Conservation (phyloP, 805 yeast genomes). For the Peterozyma xylosa region DNA sequence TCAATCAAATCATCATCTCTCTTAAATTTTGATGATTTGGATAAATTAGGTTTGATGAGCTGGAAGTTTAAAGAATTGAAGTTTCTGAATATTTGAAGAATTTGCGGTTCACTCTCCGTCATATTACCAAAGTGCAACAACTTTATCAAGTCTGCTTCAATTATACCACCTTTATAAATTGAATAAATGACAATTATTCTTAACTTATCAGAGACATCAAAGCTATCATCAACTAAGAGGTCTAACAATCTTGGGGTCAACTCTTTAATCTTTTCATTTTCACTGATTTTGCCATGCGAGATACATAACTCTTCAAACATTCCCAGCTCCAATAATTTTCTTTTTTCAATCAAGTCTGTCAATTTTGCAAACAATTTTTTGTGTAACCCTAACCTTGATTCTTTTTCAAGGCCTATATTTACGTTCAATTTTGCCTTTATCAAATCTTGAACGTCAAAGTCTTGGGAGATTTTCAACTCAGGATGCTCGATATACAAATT, state of each 20-base stretch:
- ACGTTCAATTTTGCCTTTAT: constrained; percentile 43
- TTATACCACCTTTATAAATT: constrained; percentile 73
- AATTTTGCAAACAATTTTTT: constrained; percentile 59
- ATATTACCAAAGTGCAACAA: constrained; percentile 48
- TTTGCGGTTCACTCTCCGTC: constrained; percentile 29
- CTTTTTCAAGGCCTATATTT: constrained; percentile 30
- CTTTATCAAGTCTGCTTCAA: constrained; percentile 66
- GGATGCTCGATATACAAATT: constrained; percentile 70
- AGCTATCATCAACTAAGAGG: constrained; percentile 39
- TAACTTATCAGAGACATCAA: constrained; percentile 59
- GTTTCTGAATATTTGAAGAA: constrained; percentile 49
- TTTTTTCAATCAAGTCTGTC: constrained; percentile 47
- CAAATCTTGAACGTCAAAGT: constrained; percentile 67
- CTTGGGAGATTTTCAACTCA: constrained; percentile 61
- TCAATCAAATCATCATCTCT: constrained; percentile 49
- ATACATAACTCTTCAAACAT: constrained; percentile 81
- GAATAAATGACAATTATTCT: constrained; percentile 72
- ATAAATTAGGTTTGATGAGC: constrained; percentile 27
- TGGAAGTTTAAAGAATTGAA: constrained; percentile 33
- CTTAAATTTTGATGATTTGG: constrained; percentile 32
- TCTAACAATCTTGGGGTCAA: constrained; percentile 46
- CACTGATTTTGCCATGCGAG: constrained; percentile 62
- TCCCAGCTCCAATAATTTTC: constrained; percentile 62
- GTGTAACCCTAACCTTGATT: constrained; percentile 54
- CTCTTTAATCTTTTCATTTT: constrained; percentile 54